A percentile compares a stretch with the other conserved stretches of the same genome.
Evolutionary conservation across 2,329 filamentous ascomycete genomes (phyloP).

Genomic region (Pezicula rhizophila): DNA sequence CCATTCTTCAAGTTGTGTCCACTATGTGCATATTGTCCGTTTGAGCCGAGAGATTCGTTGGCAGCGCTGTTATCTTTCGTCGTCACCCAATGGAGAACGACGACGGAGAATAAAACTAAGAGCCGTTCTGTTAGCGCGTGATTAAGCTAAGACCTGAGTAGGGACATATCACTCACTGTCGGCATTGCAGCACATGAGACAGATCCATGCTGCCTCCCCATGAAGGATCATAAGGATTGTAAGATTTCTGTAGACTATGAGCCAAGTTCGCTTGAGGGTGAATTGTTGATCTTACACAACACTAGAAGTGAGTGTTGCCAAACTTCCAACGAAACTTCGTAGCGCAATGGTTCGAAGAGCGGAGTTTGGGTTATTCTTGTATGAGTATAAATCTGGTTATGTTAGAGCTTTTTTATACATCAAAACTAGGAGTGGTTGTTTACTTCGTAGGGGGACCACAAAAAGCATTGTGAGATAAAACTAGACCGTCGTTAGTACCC

Average conservation of each 20-base stretch:
- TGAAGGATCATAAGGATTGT: slow-evolving; percentile 50
- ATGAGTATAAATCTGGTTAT: slow-evolving; percentile 45
- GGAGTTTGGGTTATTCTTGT: slow-evolving; percentile 39
- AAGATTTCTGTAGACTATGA: slow-evolving; percentile 38
- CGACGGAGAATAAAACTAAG: slow-evolving; percentile 49
- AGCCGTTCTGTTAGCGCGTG: neutral
- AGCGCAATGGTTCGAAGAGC: slow-evolving; percentile 44
- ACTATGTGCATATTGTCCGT: no score
- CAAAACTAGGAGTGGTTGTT: neutral
- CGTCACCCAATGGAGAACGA: slow-evolving; percentile 55
- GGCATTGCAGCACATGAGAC: slow-evolving; percentile 57
- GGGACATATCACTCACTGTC: slow-evolving; percentile 40
- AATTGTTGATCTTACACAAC: slow-evolving; percentile 37
- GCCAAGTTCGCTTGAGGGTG: neutral
- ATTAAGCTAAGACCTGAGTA: neutral
- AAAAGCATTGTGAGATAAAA: slow-evolving; percentile 18
- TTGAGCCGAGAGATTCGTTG: no score
- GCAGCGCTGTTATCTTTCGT: slow-evolving; percentile 26
- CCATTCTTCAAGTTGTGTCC: no score
- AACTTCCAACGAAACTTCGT: slow-evolving; percentile 53
- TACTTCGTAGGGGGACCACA: slow-evolving; percentile 14
- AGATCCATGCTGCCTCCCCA: slow-evolving; percentile 59
- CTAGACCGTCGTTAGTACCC: slow-evolving; percentile 33
- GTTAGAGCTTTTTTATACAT: neutral
- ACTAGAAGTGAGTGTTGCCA: slow-evolving; percentile 49